Percentiles rank a stretch among this genome's conserved stretches.
Evolutionary conservation across 1,139 yeast genomes (phyloP).

Genomic region (Geotrichum restrictum): DNA sequence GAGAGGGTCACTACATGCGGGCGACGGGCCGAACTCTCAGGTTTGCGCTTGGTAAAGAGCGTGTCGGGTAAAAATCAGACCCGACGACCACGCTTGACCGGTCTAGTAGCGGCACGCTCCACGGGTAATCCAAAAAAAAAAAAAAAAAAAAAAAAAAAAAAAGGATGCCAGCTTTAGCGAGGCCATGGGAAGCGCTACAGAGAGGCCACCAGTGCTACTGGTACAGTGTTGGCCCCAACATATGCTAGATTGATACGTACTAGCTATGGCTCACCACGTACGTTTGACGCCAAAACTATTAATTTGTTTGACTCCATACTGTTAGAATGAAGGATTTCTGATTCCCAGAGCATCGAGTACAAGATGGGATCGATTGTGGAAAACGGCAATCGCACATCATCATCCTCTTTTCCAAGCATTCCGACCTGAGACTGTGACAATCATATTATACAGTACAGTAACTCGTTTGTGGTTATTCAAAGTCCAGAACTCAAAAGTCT

Average conservation of each 20-base stretch:
- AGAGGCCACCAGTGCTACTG: conserved; percentile 92
- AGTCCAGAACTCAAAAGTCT: conserved; percentile 90
- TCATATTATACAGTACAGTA: too few species aligned
- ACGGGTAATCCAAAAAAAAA: conserved; percentile 91
- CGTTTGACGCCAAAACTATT: conserved; percentile 91
- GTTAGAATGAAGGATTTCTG: conserved; percentile 97
- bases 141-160: too few species aligned
- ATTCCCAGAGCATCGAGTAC: conserved; percentile 92
- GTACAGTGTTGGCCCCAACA: too few species aligned
- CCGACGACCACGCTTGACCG: conserved; percentile 98
- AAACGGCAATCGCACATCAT: conserved; percentile 94
- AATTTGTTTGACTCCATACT: conserved; percentile 86
- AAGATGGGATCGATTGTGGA: conserved; percentile 93
- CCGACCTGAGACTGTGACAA: conserved; percentile 97
- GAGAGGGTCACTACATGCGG: conserved; percentile 81
- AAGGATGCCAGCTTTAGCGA: conserved; percentile 83
- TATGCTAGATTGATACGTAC: too few species aligned
- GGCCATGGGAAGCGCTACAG: conserved; percentile 89
- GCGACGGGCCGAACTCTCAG: conserved; percentile 92
- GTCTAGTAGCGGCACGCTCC: conserved; percentile 94
- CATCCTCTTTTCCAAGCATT: conserved; percentile 94
- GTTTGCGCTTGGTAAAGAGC: conserved; percentile 72
- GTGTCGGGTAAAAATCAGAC: conserved; percentile 89
- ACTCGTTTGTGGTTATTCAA: conserved; percentile 86
- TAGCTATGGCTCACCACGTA: too few species aligned